These are phyloP conservation scores for Suhomyces anneliseae DNA, from an alignment of 1,139 yeast genomes.

Conservation along the genomic window DNA sequence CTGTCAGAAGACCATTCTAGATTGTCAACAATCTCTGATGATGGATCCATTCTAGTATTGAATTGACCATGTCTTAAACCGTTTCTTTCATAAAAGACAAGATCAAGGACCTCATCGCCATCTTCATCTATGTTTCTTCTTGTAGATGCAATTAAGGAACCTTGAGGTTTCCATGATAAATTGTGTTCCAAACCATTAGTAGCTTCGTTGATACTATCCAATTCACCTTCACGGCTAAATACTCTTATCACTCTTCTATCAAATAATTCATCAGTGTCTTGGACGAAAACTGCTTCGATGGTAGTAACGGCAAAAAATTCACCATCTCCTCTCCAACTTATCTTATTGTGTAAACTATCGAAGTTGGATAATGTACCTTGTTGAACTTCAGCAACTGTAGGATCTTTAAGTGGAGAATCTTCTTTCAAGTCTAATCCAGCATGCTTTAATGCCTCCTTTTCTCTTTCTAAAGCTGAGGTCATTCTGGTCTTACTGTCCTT, in stretches of 20 bases:
- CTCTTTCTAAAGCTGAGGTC: conserved; percentile 76
- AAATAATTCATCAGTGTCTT: conserved; percentile 40
- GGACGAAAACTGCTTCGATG: conserved; percentile 51
- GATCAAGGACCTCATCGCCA: conserved; percentile 48
- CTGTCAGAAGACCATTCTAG: conserved; percentile 83
- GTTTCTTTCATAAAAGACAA: conserved; percentile 87
- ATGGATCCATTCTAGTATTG: conserved; percentile 58
- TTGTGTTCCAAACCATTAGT: conserved; percentile 75
- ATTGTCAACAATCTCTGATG: conserved; percentile 45
- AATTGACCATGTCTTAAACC: conserved; percentile 93
- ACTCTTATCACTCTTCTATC: conserved; percentile 81
- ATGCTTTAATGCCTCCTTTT: conserved; percentile 55
- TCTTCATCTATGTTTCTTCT: conserved; percentile 58
- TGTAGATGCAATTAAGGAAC: conserved; percentile 80
- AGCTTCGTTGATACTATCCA: conserved; percentile 88
- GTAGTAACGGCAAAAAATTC: conserved; percentile 73
- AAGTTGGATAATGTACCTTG: conserved; percentile 59
- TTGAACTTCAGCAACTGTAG: conserved; percentile 82
- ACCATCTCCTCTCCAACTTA: conserved; percentile 97
- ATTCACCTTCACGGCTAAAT: conserved; percentile 71
- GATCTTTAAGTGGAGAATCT: conserved; percentile 71
- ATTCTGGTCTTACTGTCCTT: conserved; percentile 79
- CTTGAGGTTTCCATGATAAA: conserved; percentile 89
- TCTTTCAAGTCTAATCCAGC: conserved; percentile 64
- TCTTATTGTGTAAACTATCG: conserved; percentile 46